Conservation (phyloP, 257 asterid genomes). For the Primulina huaijiensis region DNA sequence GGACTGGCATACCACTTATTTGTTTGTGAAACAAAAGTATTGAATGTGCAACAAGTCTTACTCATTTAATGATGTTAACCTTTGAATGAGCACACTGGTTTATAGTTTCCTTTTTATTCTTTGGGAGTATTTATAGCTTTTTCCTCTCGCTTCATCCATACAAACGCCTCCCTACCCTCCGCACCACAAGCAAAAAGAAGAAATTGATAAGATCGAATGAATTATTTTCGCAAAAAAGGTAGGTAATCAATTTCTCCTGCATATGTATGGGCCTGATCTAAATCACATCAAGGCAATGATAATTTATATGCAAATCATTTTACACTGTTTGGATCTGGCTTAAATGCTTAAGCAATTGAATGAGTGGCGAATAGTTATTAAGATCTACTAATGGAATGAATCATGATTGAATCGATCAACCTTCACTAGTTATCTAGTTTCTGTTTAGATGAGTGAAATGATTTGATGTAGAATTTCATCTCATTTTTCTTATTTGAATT, state of each 20-base stretch:
- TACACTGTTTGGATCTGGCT: neutral
- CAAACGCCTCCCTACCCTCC: neutral
- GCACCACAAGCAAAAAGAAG: neutral
- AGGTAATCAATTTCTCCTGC: neutral
- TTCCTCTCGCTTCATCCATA: neutral
- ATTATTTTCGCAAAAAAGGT: neutral
- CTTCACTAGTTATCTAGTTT: neutral
- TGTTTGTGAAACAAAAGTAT: neutral
- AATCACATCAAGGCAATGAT: neutral
- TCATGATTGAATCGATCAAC: neutral
- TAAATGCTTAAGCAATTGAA: neutral
- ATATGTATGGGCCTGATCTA: neutral
- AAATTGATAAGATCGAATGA: neutral
- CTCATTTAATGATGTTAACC: neutral
- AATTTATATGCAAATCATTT: neutral
- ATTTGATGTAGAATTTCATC: neutral
- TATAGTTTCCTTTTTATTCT: neutral
- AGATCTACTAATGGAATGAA: neutral
- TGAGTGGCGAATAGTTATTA: neutral
- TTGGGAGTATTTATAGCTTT: too few species aligned
- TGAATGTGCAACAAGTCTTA: neutral
- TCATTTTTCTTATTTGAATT: neutral
- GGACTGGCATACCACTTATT: neutral
- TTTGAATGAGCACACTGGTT: neutral
- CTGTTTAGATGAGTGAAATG: neutral